Evolutionary conservation across 805 yeast species (phyloP), one percentile per base, ranked within the genome.

Genomic region (Jamesozyma piceae): DNA sequence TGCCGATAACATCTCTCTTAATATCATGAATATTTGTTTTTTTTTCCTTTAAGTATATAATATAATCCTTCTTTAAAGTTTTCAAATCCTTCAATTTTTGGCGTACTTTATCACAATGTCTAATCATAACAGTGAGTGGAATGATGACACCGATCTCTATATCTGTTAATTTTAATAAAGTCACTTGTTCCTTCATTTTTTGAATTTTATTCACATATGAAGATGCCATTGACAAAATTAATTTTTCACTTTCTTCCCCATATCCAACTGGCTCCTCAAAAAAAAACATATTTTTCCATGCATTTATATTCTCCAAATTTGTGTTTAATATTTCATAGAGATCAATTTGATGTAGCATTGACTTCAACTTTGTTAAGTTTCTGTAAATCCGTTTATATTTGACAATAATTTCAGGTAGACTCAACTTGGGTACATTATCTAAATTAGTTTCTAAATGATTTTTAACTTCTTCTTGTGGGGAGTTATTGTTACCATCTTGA

Each of bases 1-100:
- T 52, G 1, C 53, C 52, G 2, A 62, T 40, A 4, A 62, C 51
- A 22, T 58, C 55, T 19, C 50, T 41, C 40, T 56, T 57, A 3
- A 60, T 45, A 40, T 55, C 57, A n/a, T 53, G 55, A 1, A 41
- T 43, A 6, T 52, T 49, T 1, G 49, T 46, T 17, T 43, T 47
- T 39, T 52, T 53, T 35, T 53, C 53, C 39, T 50, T 45, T 24
- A 59, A 47, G 41, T 48, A 58, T 5, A 49, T 35, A 37, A 64
- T 45, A 42, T 65, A 67, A 15, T 67, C 68, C 18, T 55, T 61
- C 46, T 63, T 63, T 35, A 62, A 47, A 1, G 52, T 41, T 26
- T 57, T 55, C 19, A 65, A 58, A 42, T 58, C 66, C 44, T 56
- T 58, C 17, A 66, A 48, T 21, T 52, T 53, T 2, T 41, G 30